These are phyloP conservation scores for Cladophialophora immunda DNA, from an alignment of 2,329 filamentous ascomycete species.

Conservation along the genomic window DNA sequence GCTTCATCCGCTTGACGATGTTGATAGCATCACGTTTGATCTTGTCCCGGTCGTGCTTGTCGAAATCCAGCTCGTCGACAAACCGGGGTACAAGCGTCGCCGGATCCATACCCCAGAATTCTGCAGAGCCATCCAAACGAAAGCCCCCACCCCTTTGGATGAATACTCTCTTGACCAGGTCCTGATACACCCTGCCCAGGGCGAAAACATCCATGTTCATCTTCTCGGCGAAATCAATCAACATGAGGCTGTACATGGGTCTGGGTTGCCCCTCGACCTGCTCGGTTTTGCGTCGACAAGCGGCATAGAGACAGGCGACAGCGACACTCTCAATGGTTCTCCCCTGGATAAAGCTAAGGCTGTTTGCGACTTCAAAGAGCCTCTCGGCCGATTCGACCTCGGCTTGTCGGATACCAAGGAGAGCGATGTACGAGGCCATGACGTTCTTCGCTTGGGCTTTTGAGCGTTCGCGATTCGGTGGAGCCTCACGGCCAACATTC, in stretches of 20 bases:
- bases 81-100: slow-evolving; percentile 93
- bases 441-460: slow-evolving; percentile 48
- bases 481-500: slow-evolving; percentile 40
- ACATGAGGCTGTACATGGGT: slow-evolving; percentile 67
- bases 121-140: slow-evolving; percentile 45
- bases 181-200: slow-evolving; percentile 88
- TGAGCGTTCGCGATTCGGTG: slow-evolving; percentile 47
- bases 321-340: slow-evolving; percentile 85
- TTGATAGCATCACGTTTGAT: slow-evolving; percentile 86
- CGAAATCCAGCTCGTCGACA: slow-evolving; percentile 90
- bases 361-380: slow-evolving; percentile 78
- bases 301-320: slow-evolving; percentile 89
- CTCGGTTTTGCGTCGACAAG: slow-evolving; percentile 66
- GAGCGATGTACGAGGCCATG: slow-evolving; percentile 70
- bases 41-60: slow-evolving; percentile 72
- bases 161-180: slow-evolving; percentile 70
- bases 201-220: slow-evolving; percentile 84
- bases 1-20: slow-evolving; percentile 23
- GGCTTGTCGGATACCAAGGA: slow-evolving; percentile 69
- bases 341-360: slow-evolving; percentile 82
- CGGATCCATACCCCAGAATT: slow-evolving; percentile 52
- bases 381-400: slow-evolving; percentile 64
- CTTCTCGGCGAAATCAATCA: slow-evolving; percentile 89
- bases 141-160: slow-evolving; percentile 53
- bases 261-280: slow-evolving; percentile 62